These are phyloP conservation scores for Lolium rigidum DNA, from an alignment of 176 grass and related monocot genomes.

Conservation along the genomic window DNA sequence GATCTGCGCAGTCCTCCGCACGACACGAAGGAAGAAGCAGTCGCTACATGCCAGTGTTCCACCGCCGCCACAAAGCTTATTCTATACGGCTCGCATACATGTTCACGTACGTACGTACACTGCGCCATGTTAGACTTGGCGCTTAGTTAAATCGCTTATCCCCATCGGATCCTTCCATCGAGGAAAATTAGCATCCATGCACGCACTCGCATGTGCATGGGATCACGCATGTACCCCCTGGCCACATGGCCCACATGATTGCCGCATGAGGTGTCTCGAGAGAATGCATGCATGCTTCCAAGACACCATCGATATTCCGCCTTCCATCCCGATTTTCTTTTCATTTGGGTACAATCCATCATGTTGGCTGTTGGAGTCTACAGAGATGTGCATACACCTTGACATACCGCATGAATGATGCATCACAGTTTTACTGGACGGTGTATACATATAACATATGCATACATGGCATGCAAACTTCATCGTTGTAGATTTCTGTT, in stretches of 20 bases:
- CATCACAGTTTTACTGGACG: too few relatives aligned
- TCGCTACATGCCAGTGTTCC: background rate
- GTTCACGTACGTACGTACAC: background rate
- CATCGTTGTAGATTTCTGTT: too few relatives aligned
- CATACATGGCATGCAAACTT: too few relatives aligned
- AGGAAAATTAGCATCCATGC: background rate
- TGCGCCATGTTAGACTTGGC: background rate
- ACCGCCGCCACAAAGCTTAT: background rate
- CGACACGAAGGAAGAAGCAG: background rate
- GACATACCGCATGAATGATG: too few relatives aligned
- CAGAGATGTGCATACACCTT: too few relatives aligned
- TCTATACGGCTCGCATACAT: background rate
- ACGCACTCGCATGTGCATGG: conserved; percentile 48
- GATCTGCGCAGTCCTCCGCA: background rate
- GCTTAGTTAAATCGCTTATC: background rate
- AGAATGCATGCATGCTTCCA: conserved; percentile 17
- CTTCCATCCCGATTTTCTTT: background rate
- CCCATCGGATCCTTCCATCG: conserved; percentile 33
- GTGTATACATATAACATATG: too few relatives aligned
- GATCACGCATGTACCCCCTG: conserved; percentile 37
- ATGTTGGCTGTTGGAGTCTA: too few relatives aligned
- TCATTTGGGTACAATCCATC: too few relatives aligned
- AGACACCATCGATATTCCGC: background rate
- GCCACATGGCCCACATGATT: conserved; percentile 58
- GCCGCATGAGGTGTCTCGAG: conserved; percentile 36